Evolutionary conservation across 108 stramenopile genomes (phyloP).

Genomic region (Nitzschia palea): DNA sequence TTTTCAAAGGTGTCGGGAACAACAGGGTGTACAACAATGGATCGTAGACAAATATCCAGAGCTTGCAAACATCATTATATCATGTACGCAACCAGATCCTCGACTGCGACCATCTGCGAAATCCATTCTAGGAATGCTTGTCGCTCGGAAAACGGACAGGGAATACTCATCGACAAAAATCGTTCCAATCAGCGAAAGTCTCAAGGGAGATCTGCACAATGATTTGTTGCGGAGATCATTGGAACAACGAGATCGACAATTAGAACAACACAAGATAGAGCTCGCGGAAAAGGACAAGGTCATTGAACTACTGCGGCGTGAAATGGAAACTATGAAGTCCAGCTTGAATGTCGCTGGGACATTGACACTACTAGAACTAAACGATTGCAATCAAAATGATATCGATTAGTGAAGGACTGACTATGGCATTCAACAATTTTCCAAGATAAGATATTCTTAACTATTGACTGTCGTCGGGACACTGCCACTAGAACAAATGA

Average conservation of each 20-base stretch:
- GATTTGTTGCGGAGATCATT: slow-evolving; percentile 6
- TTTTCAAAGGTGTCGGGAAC: slow-evolving; percentile 66
- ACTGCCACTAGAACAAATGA: too few relatives aligned
- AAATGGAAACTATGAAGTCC: slow-evolving; percentile 31
- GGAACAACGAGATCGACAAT: not conserved
- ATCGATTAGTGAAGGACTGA: not conserved
- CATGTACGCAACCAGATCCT: slow-evolving; percentile 63
- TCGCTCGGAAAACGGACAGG: not conserved
- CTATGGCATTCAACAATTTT: too few relatives aligned
- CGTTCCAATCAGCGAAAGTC: not conserved
- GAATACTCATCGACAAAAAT: not conserved
- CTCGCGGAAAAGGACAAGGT: slow-evolving; percentile 38
- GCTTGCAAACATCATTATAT: slow-evolving; percentile 51
- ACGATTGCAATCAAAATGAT: not conserved
- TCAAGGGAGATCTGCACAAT: slow-evolving; percentile 15
- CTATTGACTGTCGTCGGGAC: too few relatives aligned
- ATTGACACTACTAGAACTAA: not conserved
- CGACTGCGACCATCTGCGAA: slow-evolving; percentile 59
- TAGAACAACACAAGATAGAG: slow-evolving; percentile 16
- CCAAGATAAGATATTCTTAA: too few relatives aligned
- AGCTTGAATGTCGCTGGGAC: not conserved
- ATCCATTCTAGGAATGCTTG: slow-evolving; percentile 1
- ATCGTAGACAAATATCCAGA: slow-evolving; percentile 52
- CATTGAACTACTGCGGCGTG: slow-evolving; percentile 30
- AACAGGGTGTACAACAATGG: slow-evolving; percentile 46